Conservation (phyloP, 768 basidiomycete species). For the Lanmaoa rubissima region DNA sequence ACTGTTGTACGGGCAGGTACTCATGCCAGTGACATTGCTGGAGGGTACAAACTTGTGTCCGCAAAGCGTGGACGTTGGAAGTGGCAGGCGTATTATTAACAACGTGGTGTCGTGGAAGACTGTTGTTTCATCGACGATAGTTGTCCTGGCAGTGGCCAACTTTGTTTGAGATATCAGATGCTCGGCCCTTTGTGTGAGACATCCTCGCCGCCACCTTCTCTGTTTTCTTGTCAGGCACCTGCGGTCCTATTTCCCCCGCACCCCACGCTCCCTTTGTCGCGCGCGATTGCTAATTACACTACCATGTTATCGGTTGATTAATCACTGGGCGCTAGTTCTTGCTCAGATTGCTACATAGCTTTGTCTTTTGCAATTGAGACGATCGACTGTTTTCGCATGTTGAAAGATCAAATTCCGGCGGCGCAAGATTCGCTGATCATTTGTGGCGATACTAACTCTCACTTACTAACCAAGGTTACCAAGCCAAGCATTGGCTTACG, state of each 20-base stretch:
- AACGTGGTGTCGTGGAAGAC: slow-evolving; percentile 6
- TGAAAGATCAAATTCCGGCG: neutral
- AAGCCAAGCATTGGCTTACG: slow-evolving; percentile 13
- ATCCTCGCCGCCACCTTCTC: neutral
- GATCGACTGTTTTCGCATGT: slow-evolving; percentile 6
- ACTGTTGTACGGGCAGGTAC: slow-evolving; percentile 25
- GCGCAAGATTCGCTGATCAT: neutral
- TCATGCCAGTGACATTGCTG: slow-evolving; percentile 34
- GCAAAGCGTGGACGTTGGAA: slow-evolving; percentile 7
- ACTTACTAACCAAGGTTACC: slow-evolving; percentile 13
- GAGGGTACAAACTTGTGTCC: slow-evolving; percentile 20
- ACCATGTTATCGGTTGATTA: slow-evolving; percentile 2
- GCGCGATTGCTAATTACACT: neutral
- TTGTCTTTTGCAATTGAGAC: slow-evolving; percentile 7
- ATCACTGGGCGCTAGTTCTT: neutral
- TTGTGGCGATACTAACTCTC: neutral
- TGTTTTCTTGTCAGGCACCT: neutral
- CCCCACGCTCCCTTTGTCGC: neutral
- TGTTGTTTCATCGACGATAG: neutral
- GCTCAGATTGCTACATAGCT: slow-evolving; percentile 13
- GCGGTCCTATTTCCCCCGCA: neutral
- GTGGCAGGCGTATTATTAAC: neutral
- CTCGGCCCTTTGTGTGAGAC: neutral
- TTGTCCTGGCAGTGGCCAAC: slow-evolving; percentile 1
- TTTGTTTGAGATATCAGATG: slow-evolving; percentile 8